These are phyloP conservation scores for Phaeosphaeriaceae sp. DNA, from an alignment of 2,329 filamentous ascomycete species.

Conservation along the genomic window DNA sequence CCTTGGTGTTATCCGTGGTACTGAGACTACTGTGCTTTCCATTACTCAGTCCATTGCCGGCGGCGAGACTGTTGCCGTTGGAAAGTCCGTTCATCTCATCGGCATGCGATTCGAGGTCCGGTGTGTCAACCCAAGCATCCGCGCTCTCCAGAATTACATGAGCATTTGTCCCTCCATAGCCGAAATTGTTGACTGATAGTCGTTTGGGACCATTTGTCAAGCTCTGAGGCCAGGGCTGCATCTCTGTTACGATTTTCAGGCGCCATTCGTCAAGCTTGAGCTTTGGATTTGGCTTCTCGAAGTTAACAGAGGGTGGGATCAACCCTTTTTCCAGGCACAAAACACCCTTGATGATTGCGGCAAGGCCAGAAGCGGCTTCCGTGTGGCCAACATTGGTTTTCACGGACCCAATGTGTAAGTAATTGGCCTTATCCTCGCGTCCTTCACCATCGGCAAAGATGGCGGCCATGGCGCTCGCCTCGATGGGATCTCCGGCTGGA, in stretches of 20 bases:
- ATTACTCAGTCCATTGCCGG: too few species aligned
- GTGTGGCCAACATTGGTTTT: slow-evolving; percentile 44
- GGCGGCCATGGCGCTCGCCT: slow-evolving; percentile 13
- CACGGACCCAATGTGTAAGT: slow-evolving; percentile 35
- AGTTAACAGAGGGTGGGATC: background rate
- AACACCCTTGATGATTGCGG: slow-evolving; percentile 36
- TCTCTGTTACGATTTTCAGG: background rate
- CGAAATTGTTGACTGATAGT: background rate
- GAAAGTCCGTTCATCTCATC: too few species aligned
- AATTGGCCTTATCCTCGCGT: slow-evolving; percentile 47
- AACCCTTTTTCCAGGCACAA: background rate
- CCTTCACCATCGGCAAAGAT: slow-evolving; percentile 15
- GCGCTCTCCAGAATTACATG: background rate
- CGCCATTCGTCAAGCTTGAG: background rate
- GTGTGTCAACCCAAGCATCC: background rate
- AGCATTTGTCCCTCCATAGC: background rate
- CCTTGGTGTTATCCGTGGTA: too few species aligned
- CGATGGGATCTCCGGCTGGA: slow-evolving; percentile 46
- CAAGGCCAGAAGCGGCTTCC: slow-evolving; percentile 46
- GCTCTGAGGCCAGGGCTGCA: background rate
- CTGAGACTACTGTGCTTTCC: too few species aligned
- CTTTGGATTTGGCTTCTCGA: background rate
- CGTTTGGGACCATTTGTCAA: background rate
- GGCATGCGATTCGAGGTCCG: too few species aligned
- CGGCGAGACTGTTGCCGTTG: too few species aligned